Evolutionary conservation across 208 protist genomes (phyloP).

Genomic region (Trypanosoma theileri): DNA sequence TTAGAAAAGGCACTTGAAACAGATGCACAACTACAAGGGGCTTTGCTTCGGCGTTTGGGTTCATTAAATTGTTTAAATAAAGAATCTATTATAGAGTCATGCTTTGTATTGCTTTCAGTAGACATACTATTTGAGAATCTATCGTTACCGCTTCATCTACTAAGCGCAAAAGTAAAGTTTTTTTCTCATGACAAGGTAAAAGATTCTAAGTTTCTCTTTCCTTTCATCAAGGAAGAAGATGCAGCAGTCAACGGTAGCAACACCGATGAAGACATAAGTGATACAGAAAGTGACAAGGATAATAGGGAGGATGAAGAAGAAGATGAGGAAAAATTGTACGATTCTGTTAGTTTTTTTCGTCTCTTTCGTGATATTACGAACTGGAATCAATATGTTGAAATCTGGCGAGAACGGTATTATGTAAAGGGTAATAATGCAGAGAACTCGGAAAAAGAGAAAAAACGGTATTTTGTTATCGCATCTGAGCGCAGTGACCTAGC

Average conservation of each 20-base stretch:
- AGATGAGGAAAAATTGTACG: slow-evolving; percentile 5
- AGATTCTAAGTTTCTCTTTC: slow-evolving; percentile 20
- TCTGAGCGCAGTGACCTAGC: slow-evolving; percentile 59
- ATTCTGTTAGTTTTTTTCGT: slow-evolving; percentile 66
- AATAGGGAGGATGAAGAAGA: slow-evolving; percentile 29
- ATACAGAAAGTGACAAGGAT: slow-evolving; percentile 15
- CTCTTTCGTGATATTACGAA: slow-evolving; percentile 64
- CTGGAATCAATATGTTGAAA: slow-evolving; percentile 74
- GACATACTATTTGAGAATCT: slow-evolving; percentile 74
- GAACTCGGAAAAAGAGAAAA: slow-evolving; percentile 7
- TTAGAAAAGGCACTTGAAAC: slow-evolving; percentile 39
- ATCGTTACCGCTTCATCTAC: slow-evolving; percentile 65
- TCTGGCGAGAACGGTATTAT: slow-evolving; percentile 26
- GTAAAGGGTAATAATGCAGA: too few relatives aligned
- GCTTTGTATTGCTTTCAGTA: slow-evolving; percentile 54
- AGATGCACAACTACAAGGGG: slow-evolving; percentile 27
- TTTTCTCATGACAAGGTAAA: slow-evolving; percentile 31
- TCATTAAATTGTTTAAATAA: too few relatives aligned
- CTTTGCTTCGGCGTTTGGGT: slow-evolving; percentile 34
- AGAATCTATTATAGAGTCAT: background rate
- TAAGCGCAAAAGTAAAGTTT: slow-evolving; percentile 71
- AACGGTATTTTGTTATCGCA: slow-evolving; percentile 70
- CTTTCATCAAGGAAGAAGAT: slow-evolving; percentile 33
- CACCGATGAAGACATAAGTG: background rate
- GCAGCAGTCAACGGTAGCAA: background rate